phyloP scores from a whole-genome alignment of 768 basidiomycete species.

The Scleroderma bovista region DNA sequence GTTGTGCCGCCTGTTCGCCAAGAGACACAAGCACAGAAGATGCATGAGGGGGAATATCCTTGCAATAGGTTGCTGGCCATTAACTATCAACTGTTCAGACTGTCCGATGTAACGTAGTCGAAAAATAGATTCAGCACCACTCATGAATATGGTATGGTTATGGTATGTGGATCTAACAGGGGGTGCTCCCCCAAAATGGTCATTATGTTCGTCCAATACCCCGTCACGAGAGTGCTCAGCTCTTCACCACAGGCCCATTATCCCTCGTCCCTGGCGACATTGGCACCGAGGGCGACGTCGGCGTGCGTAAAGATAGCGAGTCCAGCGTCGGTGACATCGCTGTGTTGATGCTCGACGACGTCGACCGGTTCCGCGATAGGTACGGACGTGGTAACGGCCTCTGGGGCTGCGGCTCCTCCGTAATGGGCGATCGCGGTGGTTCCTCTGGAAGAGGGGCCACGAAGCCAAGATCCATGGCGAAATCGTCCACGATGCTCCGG shows the following conservation, averaged over 20 bases:
- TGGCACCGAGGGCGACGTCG: constrained; percentile 17
- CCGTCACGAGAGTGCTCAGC: neutral
- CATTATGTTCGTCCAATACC: neutral
- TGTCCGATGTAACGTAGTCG: too few relatives aligned
- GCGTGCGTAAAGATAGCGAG: constrained; percentile 29
- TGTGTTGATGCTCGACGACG: constrained; percentile 22
- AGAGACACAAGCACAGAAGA: too few relatives aligned
- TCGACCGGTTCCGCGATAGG: constrained; percentile 50
- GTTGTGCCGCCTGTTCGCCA: too few relatives aligned
- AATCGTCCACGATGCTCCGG: constrained; percentile 62
- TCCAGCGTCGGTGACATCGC: neutral
- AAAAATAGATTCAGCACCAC: too few relatives aligned
- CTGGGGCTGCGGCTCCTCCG: constrained; percentile 27
- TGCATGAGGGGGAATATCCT: too few relatives aligned
- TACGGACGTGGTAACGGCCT: constrained; percentile 55
- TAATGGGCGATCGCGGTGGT: constrained; percentile 11
- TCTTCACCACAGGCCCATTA: neutral
- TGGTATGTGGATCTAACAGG: too few relatives aligned
- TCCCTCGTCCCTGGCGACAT: constrained; percentile 3
- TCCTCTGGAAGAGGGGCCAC: constrained; percentile 11
- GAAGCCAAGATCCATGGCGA: constrained; percentile 34
- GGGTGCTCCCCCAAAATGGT: neutral
- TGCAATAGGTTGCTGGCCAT: neutral
- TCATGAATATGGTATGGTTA: too few relatives aligned
- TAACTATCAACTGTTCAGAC: neutral